These are phyloP conservation scores for Podospora pseudocomata DNA, from an alignment of 495 filamentous ascomycete genomes.

Conservation along the genomic window DNA sequence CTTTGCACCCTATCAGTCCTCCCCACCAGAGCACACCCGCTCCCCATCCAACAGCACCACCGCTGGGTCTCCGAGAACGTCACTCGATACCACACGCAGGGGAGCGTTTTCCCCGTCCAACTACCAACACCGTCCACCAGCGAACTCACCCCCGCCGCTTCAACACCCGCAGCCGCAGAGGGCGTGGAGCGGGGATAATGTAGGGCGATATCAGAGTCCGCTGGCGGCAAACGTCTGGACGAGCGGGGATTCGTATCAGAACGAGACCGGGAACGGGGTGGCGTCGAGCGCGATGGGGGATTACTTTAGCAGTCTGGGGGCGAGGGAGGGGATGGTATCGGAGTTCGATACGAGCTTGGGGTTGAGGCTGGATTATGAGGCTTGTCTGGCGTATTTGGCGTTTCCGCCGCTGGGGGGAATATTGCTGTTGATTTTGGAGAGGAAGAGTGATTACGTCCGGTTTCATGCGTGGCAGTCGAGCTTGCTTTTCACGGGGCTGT, in stretches of 20 bases:
- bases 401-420: constrained; percentile 85
- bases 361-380: constrained; percentile 74
- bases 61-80: constrained; percentile 49
- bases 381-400: constrained; percentile 82
- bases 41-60: constrained; percentile 54
- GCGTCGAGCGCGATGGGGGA: constrained; percentile 23
- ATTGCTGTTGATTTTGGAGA: constrained; percentile 77
- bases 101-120: constrained; percentile 45
- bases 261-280: not conserved
- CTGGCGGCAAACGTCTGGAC: constrained; percentile 7
- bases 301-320: constrained; percentile 34
- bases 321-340: constrained; percentile 38
- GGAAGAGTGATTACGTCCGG: constrained; percentile 93
- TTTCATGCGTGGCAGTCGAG: constrained; percentile 96
- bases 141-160: constrained; percentile 43
- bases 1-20: constrained; percentile 94
- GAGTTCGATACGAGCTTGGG: constrained; percentile 71
- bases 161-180: constrained; percentile 51
- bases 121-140: constrained; percentile 36
- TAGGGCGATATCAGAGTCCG: constrained; percentile 26
- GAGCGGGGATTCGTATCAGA: constrained; percentile 7
- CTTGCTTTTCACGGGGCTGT: constrained; percentile 79
- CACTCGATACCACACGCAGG: constrained; percentile 37
- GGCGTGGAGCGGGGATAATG: constrained; percentile 40
- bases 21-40: constrained; percentile 71